Evolutionary conservation across 225 moss, liverwort and hornwort genomes (phyloP), one percentile per base, ranked within the genome.

Genomic region (Pseudoscleropodium purum): DNA sequence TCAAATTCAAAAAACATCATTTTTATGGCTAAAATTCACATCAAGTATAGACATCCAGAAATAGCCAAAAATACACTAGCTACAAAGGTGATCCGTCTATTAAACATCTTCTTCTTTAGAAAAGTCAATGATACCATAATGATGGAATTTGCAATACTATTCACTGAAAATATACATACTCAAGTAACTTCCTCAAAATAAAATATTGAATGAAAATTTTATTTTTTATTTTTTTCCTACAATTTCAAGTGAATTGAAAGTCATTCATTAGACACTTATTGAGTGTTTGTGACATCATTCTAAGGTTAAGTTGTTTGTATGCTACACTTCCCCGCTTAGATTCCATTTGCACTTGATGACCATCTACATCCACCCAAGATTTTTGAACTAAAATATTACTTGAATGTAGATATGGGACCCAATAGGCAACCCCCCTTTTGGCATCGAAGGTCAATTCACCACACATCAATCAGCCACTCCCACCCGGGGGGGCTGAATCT

Each of bases 201-300:
- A 75, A 2, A 12, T 19, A 47, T 12, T 19, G 3, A 11, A 18
- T 30, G 75, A 73, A 72, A 15, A 18, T 2, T 20, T 9, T 47
- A 2, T 74, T 36, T 43, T 10, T 2, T 9, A 2, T 57, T 49
- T 47, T 47, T 31, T 12, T 13, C 5, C 13, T 13, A 33, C 3
- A 31, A 2, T 49, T 20, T 75, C 2, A 8, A 0, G 13, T 7
- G 25, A 8, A 0, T 8, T 7, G 25, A 21, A 76, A 76, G 52
- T 52, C 77, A 52, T 13, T 24, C 52, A 52, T 24, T 0, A 0
- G 0, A 52, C 21, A 76, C 23, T 67, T 20, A 60, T 60, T 59
- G 5, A 51, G 19, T 51, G 21, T 52, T 1, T 3, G 2, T 0
- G 0, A 3, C 18, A 19, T 18, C 17, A 0, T 34, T 51, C 5